Base-by-base conservation (phyloP, 208 protist genomes). In the Perkinsela sp. region DNA sequence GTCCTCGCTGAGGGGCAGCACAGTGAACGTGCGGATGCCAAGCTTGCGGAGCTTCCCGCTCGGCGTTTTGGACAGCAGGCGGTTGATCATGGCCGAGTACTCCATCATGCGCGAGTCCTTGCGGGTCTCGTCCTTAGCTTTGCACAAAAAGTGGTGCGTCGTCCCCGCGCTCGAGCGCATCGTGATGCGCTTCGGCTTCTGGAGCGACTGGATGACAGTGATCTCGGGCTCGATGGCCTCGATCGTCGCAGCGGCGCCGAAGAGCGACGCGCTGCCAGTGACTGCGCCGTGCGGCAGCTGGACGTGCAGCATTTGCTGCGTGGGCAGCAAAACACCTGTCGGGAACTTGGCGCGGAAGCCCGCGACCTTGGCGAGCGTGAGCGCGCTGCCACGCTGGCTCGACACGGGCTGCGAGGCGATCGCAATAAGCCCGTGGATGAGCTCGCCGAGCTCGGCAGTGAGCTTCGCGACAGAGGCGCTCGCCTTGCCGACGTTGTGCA, bases 91-190 rank as follows among this genome's bases (percentile, higher is more conserved):
- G 2, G 79, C 79, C 1, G 83, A 89, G 67, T 95, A 79, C 75
- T 97, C 92, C 90, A 96, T 96, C 80, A 96, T 93, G 31, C 93
- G 83, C 66, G 87, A 90, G 73, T 97, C 93, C 73, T 96, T 94
- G 22, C 88, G 81, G 2, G 88, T 84, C 71, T 94, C 90, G 75
- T 96, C 92, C 71, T 88, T 82, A 0, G 88, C 71, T 72, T 96
- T 96, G 74, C 83, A 93, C 0, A 95, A 75, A 71, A 95, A 95
- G 15, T 76, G 76, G 66, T 93, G 77, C 1, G 32, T 68, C 0
- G 76, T 67, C 1, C 90, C 89, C 28, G 90, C 79, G 70, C 68
- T 76, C 30, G 80, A 91, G 31, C 76, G 48, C 29, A 95, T 80
- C 48, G 72, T 80, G 48, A 96, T 83, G 1, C 89, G 85, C 78